Percentiles rank a stretch among this genome's conserved stretches.
Conservation (phyloP, 306 rosid species). For the Abrus pulchellus region DNA sequence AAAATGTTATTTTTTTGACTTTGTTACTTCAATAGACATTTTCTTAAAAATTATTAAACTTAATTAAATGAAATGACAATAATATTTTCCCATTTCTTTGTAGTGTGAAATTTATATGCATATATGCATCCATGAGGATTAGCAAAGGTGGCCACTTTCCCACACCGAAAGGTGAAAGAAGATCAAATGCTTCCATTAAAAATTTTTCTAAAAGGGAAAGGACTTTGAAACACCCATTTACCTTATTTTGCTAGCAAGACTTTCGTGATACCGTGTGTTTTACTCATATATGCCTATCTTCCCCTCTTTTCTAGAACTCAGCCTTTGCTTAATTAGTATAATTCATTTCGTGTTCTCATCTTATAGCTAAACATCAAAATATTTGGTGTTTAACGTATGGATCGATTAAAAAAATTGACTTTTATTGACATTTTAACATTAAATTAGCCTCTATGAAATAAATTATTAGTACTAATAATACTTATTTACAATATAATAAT, state of each 20-base stretch:
- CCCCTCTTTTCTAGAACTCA: slow-evolving; percentile 6
- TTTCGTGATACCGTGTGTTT: slow-evolving; percentile 74
- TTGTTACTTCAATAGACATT: too few species aligned
- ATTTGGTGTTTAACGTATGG: background rate
- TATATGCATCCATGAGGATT: slow-evolving; percentile 50
- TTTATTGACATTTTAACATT: too few species aligned
- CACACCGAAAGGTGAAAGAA: slow-evolving; percentile 75
- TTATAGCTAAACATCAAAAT: background rate
- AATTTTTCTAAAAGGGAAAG: slow-evolving; percentile 51
- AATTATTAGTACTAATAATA: too few species aligned
- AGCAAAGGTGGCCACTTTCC: slow-evolving; percentile 54
- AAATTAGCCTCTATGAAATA: too few species aligned
- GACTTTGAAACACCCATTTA: slow-evolving; percentile 54
- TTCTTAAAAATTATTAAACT: too few species aligned
- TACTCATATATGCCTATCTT: slow-evolving; percentile 49
- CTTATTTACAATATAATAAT: too few species aligned
- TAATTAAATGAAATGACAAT: too few species aligned
- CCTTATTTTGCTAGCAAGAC: slow-evolving; percentile 68
- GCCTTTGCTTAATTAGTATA: slow-evolving; percentile 20
- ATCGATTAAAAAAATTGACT: too few species aligned
- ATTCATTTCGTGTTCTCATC: slow-evolving; percentile 19
- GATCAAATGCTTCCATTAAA: slow-evolving; percentile 72
- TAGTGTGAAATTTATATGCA: slow-evolving; percentile 58
- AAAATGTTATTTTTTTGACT: slow-evolving; percentile 12
- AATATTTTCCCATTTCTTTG: slow-evolving; percentile 10